These are phyloP conservation scores for Trifolium pratense DNA, from an alignment of 306 rosid species.

Conservation along the genomic window DNA sequence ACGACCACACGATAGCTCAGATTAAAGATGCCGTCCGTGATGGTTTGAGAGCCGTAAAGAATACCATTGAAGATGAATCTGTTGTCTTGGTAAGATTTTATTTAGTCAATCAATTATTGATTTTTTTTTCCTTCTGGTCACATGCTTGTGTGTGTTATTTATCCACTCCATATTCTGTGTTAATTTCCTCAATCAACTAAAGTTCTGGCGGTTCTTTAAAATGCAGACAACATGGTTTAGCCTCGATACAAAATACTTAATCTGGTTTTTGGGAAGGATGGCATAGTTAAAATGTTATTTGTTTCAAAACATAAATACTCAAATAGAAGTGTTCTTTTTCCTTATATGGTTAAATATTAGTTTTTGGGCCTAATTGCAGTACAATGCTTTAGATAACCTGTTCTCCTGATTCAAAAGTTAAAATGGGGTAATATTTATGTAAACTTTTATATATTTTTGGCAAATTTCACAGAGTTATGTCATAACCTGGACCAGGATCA, in stretches of 20 bases:
- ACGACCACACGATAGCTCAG: conserved; percentile 97
- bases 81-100: conserved; percentile 68
- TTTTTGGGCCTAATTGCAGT: no score
- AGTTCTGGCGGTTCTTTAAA: neutral
- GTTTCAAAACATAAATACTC: conserved; percentile 10
- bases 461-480: no score
- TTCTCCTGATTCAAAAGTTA: no score
- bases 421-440: no score
- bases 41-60: conserved; percentile 95
- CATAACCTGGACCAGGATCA: no score
- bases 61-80: conserved; percentile 94
- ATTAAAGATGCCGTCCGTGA: conserved; percentile 99
- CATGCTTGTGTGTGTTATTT: neutral
- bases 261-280: conserved; percentile 4
- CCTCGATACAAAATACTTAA: neutral
- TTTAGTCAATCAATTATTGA: neutral
- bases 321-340: no score
- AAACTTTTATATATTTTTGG: no score
- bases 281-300: conserved; percentile 6
- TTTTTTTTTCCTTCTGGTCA: neutral
- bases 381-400: no score
- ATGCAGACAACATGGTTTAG: conserved; percentile 15
- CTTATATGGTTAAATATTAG: no score
- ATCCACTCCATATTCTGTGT: neutral
- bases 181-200: neutral